Base-by-base conservation (phyloP, 2,329 filamentous ascomycete species). In the Colletotrichum spaethianum region DNA sequence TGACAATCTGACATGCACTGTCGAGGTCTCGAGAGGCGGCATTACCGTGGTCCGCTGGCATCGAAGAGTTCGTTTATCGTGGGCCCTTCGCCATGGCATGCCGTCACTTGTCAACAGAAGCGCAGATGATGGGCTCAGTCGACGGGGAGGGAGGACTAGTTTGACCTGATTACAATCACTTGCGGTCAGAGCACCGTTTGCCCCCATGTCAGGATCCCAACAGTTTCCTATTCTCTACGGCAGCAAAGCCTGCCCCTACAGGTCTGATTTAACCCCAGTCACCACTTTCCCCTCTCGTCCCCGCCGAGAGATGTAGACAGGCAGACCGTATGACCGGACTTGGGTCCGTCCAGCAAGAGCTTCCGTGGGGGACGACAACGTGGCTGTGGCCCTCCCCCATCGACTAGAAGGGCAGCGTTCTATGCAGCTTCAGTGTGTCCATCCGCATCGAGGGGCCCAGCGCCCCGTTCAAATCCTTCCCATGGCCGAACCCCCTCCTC, bases 291-390 rank as follows among this genome's bases (percentile, higher is more conserved):
- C 8, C n/a, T 66, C 23, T 31, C 23, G 44, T 68, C 3, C 38
- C 20, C 18, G n/a, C 55, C 52, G 40, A 57, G n/a, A n/a, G n/a
- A 11, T 11, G 23, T n/a, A 48, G 28, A 28, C 16, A 26, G 14
- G 20, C 46, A 38, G 44, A 12, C 42, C 20, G 50, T 16, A 53
- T 23, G 52, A 46, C 44, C 52, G 52, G 44, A 53, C 28, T 42
- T 38, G 44, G 28, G 44, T 40, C 57, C 28, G 44, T 52, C 56
- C n/a, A 28, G 38, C 57, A 68, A 36, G 57, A 38, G 52, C 38
- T 57, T 42, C 5, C 26, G 18, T 14, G 42, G 33, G 40, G 69
- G 26, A 14, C 12, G 26, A 38, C 18, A 52, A 36, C 26, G 40
- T 62, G 16, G 33, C 36, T 33, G 31, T 23, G 36, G 23, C 50